Conservation (phyloP, 768 basidiomycete species). For the Clavaria fumosa region DNA sequence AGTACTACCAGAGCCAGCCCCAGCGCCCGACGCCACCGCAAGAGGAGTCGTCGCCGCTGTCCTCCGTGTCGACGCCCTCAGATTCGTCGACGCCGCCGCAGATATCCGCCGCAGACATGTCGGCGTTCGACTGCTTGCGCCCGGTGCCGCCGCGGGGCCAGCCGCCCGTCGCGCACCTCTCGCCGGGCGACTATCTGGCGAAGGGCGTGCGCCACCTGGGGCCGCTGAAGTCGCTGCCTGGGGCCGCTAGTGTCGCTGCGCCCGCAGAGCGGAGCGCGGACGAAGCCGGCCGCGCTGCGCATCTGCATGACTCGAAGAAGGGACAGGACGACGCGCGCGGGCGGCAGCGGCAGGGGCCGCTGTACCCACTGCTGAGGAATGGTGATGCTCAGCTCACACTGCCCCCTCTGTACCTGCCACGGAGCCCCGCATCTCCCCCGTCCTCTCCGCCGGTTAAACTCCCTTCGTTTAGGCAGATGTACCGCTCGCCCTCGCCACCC, state of each 20-base stretch:
- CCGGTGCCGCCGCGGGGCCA: conserved; percentile 31
- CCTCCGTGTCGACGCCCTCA: conserved; percentile 47
- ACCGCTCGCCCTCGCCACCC: conserved; percentile 36
- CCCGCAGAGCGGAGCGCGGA: conserved; percentile 22
- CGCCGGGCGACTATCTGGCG: conserved; percentile 29
- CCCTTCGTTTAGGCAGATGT: conserved; percentile 40
- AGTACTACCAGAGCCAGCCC: too few relatives aligned
- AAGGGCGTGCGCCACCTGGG: conserved; percentile 35
- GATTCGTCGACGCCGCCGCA: conserved; percentile 55
- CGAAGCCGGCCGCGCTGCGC: conserved; percentile 28
- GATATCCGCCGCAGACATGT: conserved; percentile 28
- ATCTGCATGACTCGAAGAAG: conserved; percentile 18
- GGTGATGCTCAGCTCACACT: conserved; percentile 53
- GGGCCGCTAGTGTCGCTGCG: conserved; percentile 30
- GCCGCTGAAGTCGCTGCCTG: conserved; percentile 34
- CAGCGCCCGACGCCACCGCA: conserved; percentile 45
- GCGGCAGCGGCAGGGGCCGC: too few relatives aligned
- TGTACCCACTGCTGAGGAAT: conserved; percentile 47
- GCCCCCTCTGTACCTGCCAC: conserved; percentile 31
- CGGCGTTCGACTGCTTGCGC: conserved; percentile 40
- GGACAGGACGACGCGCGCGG: too few relatives aligned
- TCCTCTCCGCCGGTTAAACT: conserved; percentile 24
- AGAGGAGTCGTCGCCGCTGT: conserved; percentile 48
- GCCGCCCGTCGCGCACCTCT: conserved; percentile 41
- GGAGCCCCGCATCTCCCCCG: not conserved